phyloP scores from a whole-genome alignment of 106 monocot genomes.

The Xerophyta viscosa region DNA sequence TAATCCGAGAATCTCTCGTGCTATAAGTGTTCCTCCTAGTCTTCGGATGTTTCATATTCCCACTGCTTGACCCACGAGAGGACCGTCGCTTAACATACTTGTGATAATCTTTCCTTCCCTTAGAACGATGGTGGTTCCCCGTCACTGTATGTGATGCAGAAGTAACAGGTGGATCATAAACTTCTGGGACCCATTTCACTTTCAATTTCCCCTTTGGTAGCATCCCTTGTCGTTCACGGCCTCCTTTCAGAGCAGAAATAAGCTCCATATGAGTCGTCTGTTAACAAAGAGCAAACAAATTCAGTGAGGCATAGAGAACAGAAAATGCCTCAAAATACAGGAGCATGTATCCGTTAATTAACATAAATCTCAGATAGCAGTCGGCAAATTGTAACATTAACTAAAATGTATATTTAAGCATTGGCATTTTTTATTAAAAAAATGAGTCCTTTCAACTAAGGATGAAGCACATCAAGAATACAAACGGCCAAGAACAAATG shows the following conservation, averaged over 20 bases:
- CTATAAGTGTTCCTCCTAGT: slow-evolving; percentile 15
- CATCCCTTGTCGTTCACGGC: slow-evolving; percentile 23
- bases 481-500: too few relatives aligned
- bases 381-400: too few relatives aligned
- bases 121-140: slow-evolving; percentile 2
- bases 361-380: too few relatives aligned
- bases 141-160: slow-evolving; percentile 48
- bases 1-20: slow-evolving; percentile 3
- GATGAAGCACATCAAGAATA: too few relatives aligned
- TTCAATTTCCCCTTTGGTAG: slow-evolving; percentile 6
- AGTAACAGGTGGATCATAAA: slow-evolving; percentile 61
- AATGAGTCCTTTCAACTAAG: too few relatives aligned
- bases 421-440: too few relatives aligned
- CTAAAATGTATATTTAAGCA: too few relatives aligned
- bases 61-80: slow-evolving; percentile 11
- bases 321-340: too few relatives aligned
- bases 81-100: slow-evolving; percentile 28
- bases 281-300: not conserved
- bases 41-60: slow-evolving; percentile 26
- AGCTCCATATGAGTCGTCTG: slow-evolving; percentile 19
- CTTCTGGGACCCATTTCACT: slow-evolving; percentile 61
- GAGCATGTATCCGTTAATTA: too few relatives aligned
- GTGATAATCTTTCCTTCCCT: slow-evolving; percentile 22
- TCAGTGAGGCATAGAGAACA: too few relatives aligned
- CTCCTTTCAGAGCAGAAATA: slow-evolving; percentile 45